These are phyloP conservation scores for Trebouxia sp. DNA, from an alignment of 139 green algal genomes.

Conservation along the genomic window DNA sequence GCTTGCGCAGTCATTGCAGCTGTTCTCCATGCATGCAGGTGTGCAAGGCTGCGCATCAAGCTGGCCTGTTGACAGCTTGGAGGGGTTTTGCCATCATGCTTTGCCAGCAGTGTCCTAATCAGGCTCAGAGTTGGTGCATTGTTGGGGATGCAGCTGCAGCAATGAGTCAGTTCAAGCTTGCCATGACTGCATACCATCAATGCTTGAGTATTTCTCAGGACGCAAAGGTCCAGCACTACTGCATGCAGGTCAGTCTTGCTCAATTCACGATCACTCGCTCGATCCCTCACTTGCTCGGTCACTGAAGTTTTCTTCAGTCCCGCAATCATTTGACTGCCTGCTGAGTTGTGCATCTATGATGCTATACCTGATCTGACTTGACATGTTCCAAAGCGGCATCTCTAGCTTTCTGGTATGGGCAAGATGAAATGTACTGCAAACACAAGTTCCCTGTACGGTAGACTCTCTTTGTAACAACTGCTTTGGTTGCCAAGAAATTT, in stretches of 20 bases:
- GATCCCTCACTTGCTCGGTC: background rate
- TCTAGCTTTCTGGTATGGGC: no score
- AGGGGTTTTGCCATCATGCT: background rate
- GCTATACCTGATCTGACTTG: no score
- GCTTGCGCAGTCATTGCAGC: background rate
- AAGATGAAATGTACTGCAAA: no score
- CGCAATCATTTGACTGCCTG: background rate
- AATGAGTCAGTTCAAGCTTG: background rate
- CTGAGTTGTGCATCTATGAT: no score
- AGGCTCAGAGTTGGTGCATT: slow-evolving; percentile 24
- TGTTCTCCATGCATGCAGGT: slow-evolving; percentile 1
- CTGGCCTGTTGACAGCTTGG: background rate
- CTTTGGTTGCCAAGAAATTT: no score
- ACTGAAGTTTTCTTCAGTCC: background rate
- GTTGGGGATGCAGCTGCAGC: slow-evolving; percentile 20
- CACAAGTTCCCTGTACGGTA: no score
- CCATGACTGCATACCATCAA: slow-evolving; percentile 14
- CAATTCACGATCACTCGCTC: background rate
- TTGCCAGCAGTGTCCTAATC: background rate
- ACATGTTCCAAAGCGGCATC: no score
- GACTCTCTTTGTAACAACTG: no score
- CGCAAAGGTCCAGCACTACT: background rate
- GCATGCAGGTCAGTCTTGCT: background rate
- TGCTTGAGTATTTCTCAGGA: slow-evolving; percentile 15
- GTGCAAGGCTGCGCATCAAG: slow-evolving; percentile 26